Evolutionary conservation across 768 basidiomycete species (phyloP).

Genomic region (Podaxis pistillaris): DNA sequence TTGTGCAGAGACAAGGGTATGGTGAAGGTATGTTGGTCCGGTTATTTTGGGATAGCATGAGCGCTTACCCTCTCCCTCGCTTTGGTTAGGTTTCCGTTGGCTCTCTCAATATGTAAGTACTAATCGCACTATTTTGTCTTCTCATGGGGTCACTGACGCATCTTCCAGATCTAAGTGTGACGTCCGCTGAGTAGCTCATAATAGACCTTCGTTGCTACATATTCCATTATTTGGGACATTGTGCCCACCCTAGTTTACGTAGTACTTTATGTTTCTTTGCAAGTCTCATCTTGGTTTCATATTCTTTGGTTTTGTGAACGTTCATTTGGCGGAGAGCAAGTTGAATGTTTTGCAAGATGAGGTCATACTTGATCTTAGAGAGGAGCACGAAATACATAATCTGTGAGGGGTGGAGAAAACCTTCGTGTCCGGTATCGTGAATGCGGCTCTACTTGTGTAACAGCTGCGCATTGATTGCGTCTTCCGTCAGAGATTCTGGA

Average conservation of each 20-base stretch:
- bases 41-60: background rate
- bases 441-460: slow-evolving; percentile 8
- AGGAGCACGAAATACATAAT: background rate
- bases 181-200: background rate
- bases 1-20: slow-evolving; percentile 98
- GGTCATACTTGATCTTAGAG: background rate
- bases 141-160: slow-evolving; percentile 6
- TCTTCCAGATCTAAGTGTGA: slow-evolving; percentile 35
- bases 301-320: background rate
- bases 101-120: slow-evolving; percentile 89
- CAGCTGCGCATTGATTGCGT: slow-evolving; percentile 64
- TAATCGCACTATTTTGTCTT: background rate
- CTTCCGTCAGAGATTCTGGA: slow-evolving; percentile 75
- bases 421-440: background rate
- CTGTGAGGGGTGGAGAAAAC: background rate
- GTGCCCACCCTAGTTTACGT: slow-evolving; percentile 13
- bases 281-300: background rate
- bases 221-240: slow-evolving; percentile 10
- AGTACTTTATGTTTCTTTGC: slow-evolving; percentile 11
- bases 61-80: slow-evolving; percentile 3
- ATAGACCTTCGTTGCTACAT: slow-evolving; percentile 11
- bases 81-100: slow-evolving; percentile 81
- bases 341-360: background rate
- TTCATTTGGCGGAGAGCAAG: background rate
- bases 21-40: slow-evolving; percentile 70